Percentiles rank a stretch among this genome's conserved stretches.
These are phyloP conservation scores for Phycomyces nitens DNA, from an alignment of 192 early-diverging fungal genomes.

Conservation along the genomic window DNA sequence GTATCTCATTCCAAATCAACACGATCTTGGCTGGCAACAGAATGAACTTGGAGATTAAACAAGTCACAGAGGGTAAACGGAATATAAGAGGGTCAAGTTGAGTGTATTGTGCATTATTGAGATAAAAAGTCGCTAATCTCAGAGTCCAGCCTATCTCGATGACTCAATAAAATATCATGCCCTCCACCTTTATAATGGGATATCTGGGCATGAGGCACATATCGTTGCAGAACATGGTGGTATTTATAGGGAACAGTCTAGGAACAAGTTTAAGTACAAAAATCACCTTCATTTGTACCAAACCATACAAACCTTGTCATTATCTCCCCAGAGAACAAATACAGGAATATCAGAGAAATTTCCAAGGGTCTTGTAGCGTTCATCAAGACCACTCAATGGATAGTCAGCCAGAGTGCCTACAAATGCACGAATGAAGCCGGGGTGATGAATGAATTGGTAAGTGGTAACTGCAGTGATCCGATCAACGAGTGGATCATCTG, in stretches of 20 bases:
- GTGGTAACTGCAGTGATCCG: conserved; percentile 8
- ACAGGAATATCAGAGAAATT: conserved; percentile 12
- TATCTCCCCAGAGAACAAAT: conserved; percentile 35
- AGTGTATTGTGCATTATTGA: not conserved
- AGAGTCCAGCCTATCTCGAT: conserved; percentile 1
- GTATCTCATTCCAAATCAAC: not conserved
- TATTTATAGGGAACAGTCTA: conserved; percentile 31
- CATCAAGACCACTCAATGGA: conserved; percentile 25
- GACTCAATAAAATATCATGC: conserved; percentile 32
- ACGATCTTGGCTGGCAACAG: too few relatives aligned
- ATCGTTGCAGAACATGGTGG: conserved; percentile 4
- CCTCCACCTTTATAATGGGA: conserved; percentile 18
- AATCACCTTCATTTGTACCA: not conserved
- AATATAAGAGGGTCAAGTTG: not conserved
- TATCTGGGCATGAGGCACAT: conserved; percentile 23
- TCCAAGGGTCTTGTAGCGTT: conserved; percentile 25
- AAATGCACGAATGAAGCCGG: conserved; percentile 34
- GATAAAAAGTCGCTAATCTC: conserved; percentile 12
- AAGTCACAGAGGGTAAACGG: too few relatives aligned
- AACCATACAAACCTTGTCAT: conserved; percentile 20
- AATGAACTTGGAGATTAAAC: too few relatives aligned
- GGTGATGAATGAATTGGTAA: conserved; percentile 28
- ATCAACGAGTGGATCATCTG: not conserved
- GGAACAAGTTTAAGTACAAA: not conserved
- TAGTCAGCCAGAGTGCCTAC: conserved; percentile 21